A percentile compares a stretch with the other conserved stretches of the same genome.
phyloP scores from a whole-genome alignment of 2,329 filamentous ascomycete genomes.

The Exophiala calicioides region DNA sequence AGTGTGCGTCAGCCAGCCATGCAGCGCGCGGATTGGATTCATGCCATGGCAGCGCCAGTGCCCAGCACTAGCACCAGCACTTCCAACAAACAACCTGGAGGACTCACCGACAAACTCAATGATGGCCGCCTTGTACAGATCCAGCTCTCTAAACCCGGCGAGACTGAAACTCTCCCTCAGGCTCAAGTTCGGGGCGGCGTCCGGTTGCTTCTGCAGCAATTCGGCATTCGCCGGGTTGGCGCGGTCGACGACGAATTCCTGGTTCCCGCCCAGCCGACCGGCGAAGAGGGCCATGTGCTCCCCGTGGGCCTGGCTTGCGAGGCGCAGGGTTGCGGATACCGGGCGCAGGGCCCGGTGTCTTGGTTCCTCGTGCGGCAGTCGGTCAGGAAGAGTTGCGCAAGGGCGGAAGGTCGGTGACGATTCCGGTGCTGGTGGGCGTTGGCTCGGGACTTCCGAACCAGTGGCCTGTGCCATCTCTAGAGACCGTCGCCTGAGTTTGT shows the following conservation, averaged over 20 bases:
- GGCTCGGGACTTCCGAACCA: no score
- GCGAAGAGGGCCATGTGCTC: conserved; percentile 33
- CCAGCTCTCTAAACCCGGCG: conserved; percentile 36
- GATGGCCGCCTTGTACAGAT: conserved; percentile 45
- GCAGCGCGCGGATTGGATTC: background rate
- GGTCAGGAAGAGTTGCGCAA: conserved; percentile 2
- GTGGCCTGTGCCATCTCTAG: no score
- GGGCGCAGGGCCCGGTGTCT: background rate
- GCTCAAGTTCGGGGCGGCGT: conserved; percentile 46
- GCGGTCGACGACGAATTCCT: conserved; percentile 38
- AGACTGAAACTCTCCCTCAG: conserved; percentile 39
- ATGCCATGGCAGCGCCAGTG: background rate
- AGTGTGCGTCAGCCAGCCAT: background rate
- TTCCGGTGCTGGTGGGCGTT: no score
- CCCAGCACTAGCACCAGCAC: background rate
- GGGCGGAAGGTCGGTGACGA: conserved; percentile 1
- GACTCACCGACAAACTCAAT: conserved; percentile 42
- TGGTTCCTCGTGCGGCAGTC: background rate
- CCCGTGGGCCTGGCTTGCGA: background rate
- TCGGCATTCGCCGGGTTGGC: conserved; percentile 34
- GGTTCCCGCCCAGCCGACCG: conserved; percentile 41
- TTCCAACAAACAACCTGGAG: background rate
- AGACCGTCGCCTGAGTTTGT: no score
- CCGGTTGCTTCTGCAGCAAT: conserved; percentile 39
- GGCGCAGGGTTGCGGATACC: background rate